A percentile compares a stretch with the other conserved stretches of the same genome.
Conservation (phyloP, 73 alveolate species). For the Breviolum minutum region DNA sequence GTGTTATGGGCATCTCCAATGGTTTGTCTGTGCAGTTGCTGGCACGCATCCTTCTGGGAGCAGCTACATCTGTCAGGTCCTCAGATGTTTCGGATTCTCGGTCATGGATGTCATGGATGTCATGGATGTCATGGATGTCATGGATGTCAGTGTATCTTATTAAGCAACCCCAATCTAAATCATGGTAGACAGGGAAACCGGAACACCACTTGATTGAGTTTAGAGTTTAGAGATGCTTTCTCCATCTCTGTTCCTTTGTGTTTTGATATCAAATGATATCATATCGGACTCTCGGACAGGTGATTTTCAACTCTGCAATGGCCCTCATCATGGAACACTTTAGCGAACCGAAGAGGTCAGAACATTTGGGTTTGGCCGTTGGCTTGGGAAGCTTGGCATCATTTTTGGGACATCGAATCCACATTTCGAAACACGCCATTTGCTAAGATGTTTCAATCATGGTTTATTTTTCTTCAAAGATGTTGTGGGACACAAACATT, state of each 20-base stretch:
- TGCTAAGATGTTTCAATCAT: background rate
- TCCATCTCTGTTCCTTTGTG: too few relatives aligned
- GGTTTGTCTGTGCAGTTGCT: background rate
- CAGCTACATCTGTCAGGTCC: constrained; percentile 36
- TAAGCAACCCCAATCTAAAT: too few relatives aligned
- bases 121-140: too few relatives aligned
- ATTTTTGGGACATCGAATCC: background rate
- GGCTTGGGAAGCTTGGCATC: constrained; percentile 65
- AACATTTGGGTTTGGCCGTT: constrained; percentile 64
- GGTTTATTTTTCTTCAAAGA: background rate
- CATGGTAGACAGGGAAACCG: too few relatives aligned
- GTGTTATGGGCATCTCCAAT: background rate
- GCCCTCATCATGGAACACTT: constrained; percentile 68
- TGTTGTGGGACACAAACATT: background rate
- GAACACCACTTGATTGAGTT: too few relatives aligned
- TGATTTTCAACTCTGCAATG: constrained; percentile 70
- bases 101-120: too few relatives aligned
- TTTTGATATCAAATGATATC: too few relatives aligned
- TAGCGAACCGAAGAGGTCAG: constrained; percentile 16
- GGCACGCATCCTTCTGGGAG: constrained; percentile 12
- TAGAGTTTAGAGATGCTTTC: too few relatives aligned
- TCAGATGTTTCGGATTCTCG: background rate
- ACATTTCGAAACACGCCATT: background rate
- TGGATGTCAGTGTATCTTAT: too few relatives aligned
- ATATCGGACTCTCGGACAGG: background rate